A percentile compares a stretch with the other conserved stretches of the same genome.
These are phyloP conservation scores for Magnolia sinica DNA, from an alignment of 164 flowering plant species.

Conservation along the genomic window DNA sequence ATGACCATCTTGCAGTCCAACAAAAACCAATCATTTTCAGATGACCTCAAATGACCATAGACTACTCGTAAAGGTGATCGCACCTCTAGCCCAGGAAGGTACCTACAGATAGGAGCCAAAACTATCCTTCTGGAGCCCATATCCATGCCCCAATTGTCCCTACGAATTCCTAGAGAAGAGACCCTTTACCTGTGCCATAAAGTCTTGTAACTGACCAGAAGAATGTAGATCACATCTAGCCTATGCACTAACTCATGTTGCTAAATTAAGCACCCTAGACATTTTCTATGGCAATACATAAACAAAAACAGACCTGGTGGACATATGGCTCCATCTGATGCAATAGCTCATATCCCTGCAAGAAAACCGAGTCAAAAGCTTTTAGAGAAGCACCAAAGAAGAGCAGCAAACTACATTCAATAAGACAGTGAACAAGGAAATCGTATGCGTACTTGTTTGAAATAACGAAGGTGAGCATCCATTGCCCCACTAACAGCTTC, in stretches of 20 bases:
- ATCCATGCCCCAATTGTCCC: too few relatives aligned
- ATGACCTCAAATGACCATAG: too few relatives aligned
- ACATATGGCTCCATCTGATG: constrained; percentile 99
- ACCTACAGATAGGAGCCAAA: too few relatives aligned
- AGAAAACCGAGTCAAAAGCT: constrained; percentile 7
- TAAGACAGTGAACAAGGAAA: background rate
- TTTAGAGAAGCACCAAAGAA: constrained; percentile 4
- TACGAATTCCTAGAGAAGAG: too few relatives aligned
- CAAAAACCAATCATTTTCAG: too few relatives aligned
- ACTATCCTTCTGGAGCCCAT: too few relatives aligned
- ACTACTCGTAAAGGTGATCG: too few relatives aligned
- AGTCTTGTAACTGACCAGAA: too few relatives aligned
- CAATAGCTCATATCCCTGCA: constrained; percentile 93
- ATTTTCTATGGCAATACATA: background rate
- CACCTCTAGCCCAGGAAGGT: too few relatives aligned
- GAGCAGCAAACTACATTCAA: background rate
- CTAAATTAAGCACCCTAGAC: background rate
- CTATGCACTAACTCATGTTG: background rate
- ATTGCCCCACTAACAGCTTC: constrained; percentile 96
- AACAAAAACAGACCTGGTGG: constrained; percentile 60
- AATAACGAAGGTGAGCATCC: constrained; percentile 97
- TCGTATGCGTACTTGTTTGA: constrained; percentile 63
- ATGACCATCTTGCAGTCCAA: too few relatives aligned
- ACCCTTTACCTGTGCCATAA: too few relatives aligned
- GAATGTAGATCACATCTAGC: too few relatives aligned